Percentiles rank a stretch among this genome's conserved stretches.
Evolutionary conservation across 1,284 basidiomycete genomes (phyloP).

Genomic region (Heterobasidion occidentale): DNA sequence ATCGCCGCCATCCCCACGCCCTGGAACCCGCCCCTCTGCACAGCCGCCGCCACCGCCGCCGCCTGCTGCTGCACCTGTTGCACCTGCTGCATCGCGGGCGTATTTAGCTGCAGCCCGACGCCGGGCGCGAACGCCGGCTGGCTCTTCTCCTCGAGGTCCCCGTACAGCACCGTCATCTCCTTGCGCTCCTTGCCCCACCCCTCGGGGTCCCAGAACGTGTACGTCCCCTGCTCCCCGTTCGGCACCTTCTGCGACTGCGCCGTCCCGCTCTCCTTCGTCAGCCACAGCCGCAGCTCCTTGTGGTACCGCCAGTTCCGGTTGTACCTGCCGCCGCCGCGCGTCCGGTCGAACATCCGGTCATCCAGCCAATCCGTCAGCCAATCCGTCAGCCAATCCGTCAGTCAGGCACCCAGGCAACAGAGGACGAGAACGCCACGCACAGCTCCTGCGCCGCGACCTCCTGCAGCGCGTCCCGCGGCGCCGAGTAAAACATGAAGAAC

Average conservation of each 20-base stretch:
- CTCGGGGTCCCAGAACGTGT: slow-evolving; percentile 90
- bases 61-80: slow-evolving; percentile 12
- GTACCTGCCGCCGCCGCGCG: slow-evolving; percentile 44
- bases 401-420: not conserved
- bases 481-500: slow-evolving; percentile 98
- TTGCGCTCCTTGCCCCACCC: slow-evolving; percentile 83
- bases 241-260: slow-evolving; percentile 80
- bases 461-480: slow-evolving; percentile 88
- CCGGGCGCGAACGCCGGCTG: slow-evolving; percentile 52
- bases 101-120: slow-evolving; percentile 39
- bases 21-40: slow-evolving; percentile 23
- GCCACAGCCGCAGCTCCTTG: slow-evolving; percentile 92
- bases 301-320: slow-evolving; percentile 98
- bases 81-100: slow-evolving; percentile 24
- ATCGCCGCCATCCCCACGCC: slow-evolving; percentile 28
- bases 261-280: slow-evolving; percentile 87
- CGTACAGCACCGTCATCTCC: slow-evolving; percentile 82
- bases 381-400: not conserved
- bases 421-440: slow-evolving; percentile 39
- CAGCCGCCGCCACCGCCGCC: not conserved
- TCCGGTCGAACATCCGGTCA: not conserved
- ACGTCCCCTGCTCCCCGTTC: slow-evolving; percentile 85
- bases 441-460: slow-evolving; percentile 95
- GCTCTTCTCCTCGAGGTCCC: slow-evolving; percentile 82
- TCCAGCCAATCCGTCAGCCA: not conserved